Conservation (phyloP, 2,329 filamentous ascomycete species). For the Leptosphaerulina australis region DNA sequence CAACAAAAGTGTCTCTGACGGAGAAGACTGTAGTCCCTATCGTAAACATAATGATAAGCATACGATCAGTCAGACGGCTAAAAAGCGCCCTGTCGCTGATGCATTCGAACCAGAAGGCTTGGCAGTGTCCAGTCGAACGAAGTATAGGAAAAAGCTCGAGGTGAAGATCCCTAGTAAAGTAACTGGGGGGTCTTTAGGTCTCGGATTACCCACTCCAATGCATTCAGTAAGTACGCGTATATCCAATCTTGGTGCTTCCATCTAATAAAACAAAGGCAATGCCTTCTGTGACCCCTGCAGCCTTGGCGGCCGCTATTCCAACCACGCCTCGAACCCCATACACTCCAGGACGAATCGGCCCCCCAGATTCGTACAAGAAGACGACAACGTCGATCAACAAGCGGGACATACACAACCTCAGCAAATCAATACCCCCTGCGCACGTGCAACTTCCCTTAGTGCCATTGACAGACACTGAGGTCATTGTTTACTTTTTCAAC, state of each 20-base stretch:
- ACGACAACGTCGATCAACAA: slow-evolving; percentile 21
- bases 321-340: slow-evolving; percentile 7
- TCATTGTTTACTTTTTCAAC: slow-evolving; percentile 46
- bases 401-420: slow-evolving; percentile 28
- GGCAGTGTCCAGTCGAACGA: neutral
- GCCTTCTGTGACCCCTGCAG: neutral
- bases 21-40: neutral
- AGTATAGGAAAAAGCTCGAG: slow-evolving; percentile 17
- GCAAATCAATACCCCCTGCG: slow-evolving; percentile 21
- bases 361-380: slow-evolving; percentile 7
- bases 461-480: slow-evolving; percentile 37
- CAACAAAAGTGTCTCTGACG: neutral
- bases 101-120: neutral
- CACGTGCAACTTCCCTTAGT: slow-evolving; percentile 27
- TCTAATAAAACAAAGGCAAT: slow-evolving; percentile 1
- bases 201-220: slow-evolving; percentile 18
- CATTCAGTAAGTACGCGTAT: slow-evolving; percentile 11
- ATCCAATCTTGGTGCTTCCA: neutral
- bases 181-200: neutral
- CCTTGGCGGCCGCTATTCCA: neutral
- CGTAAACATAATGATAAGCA: neutral
- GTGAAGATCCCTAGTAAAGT: slow-evolving; percentile 17
- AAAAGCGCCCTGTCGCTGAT: neutral
- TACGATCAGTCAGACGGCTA: neutral
- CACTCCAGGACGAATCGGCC: slow-evolving; percentile 24